phyloP scores from a whole-genome alignment of 345 rosid genomes.

The Psidium guajava region DNA sequence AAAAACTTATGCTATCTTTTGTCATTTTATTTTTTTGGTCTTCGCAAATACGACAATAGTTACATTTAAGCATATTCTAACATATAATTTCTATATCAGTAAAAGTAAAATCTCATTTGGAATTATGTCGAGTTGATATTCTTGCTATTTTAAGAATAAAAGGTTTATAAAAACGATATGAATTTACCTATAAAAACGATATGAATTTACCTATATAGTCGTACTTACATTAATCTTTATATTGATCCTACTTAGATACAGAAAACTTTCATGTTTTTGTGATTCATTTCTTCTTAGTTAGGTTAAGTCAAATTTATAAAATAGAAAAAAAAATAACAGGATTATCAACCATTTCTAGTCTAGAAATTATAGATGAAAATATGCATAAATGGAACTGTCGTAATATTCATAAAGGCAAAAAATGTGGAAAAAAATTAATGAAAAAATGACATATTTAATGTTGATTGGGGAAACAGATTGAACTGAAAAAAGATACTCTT shows the following conservation, averaged over 20 bases:
- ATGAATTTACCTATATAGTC: too few species aligned
- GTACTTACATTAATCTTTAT: too few species aligned
- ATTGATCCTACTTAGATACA: too few species aligned
- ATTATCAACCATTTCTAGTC: neutral
- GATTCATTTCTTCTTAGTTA: neutral
- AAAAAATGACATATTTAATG: neutral
- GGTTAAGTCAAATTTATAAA: neutral
- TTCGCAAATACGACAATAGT: neutral
- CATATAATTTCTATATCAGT: neutral
- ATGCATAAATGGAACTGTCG: neutral
- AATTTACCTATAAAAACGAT: neutral
- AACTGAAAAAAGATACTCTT: neutral
- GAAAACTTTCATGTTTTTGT: too few species aligned
- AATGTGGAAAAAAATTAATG: neutral
- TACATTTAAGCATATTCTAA: neutral
- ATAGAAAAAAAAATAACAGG: neutral
- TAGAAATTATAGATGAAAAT: neutral
- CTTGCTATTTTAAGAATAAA: neutral
- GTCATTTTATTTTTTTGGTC: neutral
- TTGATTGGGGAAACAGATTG: neutral
- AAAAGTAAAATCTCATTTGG: neutral
- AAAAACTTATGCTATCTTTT: neutral
- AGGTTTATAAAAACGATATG: neutral
- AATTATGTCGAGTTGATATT: neutral
- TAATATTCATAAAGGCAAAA: too few species aligned